Evolutionary conservation across 441 rosid species (phyloP).

Genomic region (Flueggea neowawraea): DNA sequence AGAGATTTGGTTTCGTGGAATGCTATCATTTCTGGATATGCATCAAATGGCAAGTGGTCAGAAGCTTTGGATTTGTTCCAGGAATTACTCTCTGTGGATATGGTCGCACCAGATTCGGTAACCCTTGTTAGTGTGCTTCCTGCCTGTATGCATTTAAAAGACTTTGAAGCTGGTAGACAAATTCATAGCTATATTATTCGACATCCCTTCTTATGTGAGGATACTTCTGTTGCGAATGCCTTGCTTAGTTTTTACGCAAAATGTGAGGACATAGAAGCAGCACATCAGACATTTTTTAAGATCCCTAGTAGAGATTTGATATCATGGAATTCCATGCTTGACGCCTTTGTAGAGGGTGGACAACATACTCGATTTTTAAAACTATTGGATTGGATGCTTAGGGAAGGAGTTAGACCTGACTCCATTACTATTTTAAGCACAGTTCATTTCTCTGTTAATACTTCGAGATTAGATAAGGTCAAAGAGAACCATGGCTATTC

Average conservation of each 20-base stretch:
- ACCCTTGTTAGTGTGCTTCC: conserved; percentile 67
- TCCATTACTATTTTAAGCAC: conserved; percentile 58
- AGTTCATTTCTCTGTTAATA: conserved; percentile 42
- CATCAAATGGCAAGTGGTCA: conserved; percentile 52
- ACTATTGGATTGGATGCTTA: conserved; percentile 42
- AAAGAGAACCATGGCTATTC: conserved; percentile 73
- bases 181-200: conserved; percentile 59
- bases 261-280: conserved; percentile 44
- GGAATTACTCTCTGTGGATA: conserved; percentile 36
- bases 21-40: conserved; percentile 69
- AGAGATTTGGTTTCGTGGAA: conserved; percentile 93
- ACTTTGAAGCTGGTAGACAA: conserved; percentile 48
- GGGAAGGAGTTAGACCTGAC: conserved; percentile 53
- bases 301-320: conserved; percentile 59
- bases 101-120: conserved; percentile 46
- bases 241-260: conserved; percentile 65
- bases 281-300: conserved; percentile 49
- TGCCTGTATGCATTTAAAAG: conserved; percentile 49
- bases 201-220: conserved; percentile 40
- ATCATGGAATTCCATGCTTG: conserved; percentile 88
- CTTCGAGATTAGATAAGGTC: conserved; percentile 34
- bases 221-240: conserved; percentile 64
- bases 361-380: conserved; percentile 34
- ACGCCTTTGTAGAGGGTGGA: conserved; percentile 39
- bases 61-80: conserved; percentile 56